phyloP scores from a whole-genome alignment of 352 stramenopile genomes.

The Elongisporangium undulatum region DNA sequence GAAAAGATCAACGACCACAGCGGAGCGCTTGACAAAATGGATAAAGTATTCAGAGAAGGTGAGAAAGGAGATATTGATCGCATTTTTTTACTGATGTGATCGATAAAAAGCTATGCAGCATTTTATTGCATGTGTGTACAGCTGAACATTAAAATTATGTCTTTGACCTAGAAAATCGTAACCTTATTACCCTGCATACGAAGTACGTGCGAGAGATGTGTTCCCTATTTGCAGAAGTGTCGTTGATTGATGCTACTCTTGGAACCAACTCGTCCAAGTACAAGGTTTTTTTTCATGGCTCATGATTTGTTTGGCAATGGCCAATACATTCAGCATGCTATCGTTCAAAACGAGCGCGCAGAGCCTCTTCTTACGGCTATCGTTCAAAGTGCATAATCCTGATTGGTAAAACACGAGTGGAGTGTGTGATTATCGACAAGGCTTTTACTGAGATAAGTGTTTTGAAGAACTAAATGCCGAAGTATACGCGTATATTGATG shows the following conservation, averaged over 20 bases:
- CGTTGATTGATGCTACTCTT: conserved; percentile 18
- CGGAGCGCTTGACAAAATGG: too few species aligned
- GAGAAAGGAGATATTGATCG: too few species aligned
- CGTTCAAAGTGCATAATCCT: conserved; percentile 17
- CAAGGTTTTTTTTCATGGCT: conserved; percentile 19
- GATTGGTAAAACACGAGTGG: conserved; percentile 6
- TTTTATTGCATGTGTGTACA: too few species aligned
- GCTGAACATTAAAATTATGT: too few species aligned
- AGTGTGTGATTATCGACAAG: conserved; percentile 19
- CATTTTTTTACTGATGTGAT: too few species aligned
- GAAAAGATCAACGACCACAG: too few species aligned
- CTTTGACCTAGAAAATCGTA: conserved; percentile 13
- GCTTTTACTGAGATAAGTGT: conserved; percentile 18
- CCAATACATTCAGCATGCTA: conserved; percentile 14
- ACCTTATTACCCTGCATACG: conserved; percentile 15
- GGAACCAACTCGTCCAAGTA: conserved; percentile 16
- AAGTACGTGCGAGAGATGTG: conserved; percentile 10
- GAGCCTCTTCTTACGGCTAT: conserved; percentile 11
- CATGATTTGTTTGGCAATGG: conserved; percentile 12
- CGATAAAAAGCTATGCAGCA: too few species aligned
- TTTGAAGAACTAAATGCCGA: conserved; percentile 7
- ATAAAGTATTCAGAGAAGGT: too few species aligned
- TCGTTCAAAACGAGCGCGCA: conserved; percentile 15
- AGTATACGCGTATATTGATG: conserved; percentile 10
- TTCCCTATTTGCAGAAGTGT: conserved; percentile 8